Evolutionary conservation across 192 early-diverging fungal species (phyloP).

Genomic region (Gonapodya sp.): DNA sequence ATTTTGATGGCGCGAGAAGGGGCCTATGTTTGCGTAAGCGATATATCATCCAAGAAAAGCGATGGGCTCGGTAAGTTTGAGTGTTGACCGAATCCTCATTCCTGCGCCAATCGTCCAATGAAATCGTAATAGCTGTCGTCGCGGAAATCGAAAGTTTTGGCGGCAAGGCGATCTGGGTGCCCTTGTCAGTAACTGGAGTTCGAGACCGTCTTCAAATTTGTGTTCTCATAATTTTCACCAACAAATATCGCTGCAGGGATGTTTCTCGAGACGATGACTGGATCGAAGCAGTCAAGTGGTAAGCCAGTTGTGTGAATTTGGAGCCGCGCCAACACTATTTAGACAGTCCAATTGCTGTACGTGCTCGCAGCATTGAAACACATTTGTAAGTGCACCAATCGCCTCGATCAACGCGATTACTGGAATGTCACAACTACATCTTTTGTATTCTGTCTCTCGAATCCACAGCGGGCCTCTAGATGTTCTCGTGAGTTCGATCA

Average conservation of each 20-base stretch:
- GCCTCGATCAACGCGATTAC: too few relatives aligned
- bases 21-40: neutral
- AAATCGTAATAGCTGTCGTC: neutral
- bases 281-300: neutral
- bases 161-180: slow-evolving; percentile 3
- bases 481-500: too few relatives aligned
- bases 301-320: neutral
- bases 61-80: slow-evolving; percentile 4
- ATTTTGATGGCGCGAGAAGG: slow-evolving; percentile 5
- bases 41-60: neutral
- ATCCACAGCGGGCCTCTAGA: too few relatives aligned
- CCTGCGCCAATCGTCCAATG: neutral
- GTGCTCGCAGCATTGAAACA: neutral
- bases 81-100: neutral
- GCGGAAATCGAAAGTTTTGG: neutral
- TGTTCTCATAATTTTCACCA: neutral
- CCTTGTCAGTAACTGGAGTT: neutral
- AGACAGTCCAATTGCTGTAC: neutral
- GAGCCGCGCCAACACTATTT: neutral
- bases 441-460: neutral
- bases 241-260: neutral
- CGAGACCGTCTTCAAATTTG: neutral
- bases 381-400: neutral
- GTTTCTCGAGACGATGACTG: neutral
- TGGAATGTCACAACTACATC: too few relatives aligned